These are phyloP conservation scores for Pyracantha coccinea DNA, from an alignment of 331 rosid genomes.

Conservation along the genomic window DNA sequence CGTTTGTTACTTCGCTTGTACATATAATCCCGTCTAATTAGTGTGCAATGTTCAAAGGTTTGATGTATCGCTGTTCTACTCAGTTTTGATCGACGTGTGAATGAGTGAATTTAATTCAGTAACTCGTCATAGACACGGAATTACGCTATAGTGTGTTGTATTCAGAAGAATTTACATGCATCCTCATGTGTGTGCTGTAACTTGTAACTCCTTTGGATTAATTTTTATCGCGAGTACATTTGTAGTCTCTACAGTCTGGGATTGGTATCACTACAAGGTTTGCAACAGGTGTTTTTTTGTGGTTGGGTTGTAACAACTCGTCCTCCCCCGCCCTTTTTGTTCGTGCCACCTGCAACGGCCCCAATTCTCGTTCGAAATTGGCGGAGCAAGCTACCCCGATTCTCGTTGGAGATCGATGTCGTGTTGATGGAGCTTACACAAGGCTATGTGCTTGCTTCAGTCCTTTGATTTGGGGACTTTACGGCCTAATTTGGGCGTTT, in stretches of 20 bases:
- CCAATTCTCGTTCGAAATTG: not conserved
- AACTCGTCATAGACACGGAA: not conserved
- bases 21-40: not conserved
- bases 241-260: not conserved
- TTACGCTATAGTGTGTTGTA: not conserved
- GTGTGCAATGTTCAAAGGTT: slow-evolving; percentile 3
- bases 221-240: not conserved
- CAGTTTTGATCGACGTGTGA: slow-evolving; percentile 29
- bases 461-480: not conserved
- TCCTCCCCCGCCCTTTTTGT: not conserved
- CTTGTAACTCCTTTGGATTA: not conserved
- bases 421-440: not conserved
- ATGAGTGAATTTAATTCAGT: not conserved
- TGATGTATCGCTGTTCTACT: slow-evolving; percentile 11
- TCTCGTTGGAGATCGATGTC: not conserved
- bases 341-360: not conserved
- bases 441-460: not conserved
- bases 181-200: not conserved
- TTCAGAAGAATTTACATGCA: not conserved
- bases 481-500: no score
- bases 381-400: not conserved
- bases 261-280: not conserved
- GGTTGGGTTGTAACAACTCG: not conserved
- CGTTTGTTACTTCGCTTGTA: not conserved
- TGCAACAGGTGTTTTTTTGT: not conserved